These are phyloP conservation scores for Boletus edulis DNA, from an alignment of 768 basidiomycete species.

Conservation along the genomic window DNA sequence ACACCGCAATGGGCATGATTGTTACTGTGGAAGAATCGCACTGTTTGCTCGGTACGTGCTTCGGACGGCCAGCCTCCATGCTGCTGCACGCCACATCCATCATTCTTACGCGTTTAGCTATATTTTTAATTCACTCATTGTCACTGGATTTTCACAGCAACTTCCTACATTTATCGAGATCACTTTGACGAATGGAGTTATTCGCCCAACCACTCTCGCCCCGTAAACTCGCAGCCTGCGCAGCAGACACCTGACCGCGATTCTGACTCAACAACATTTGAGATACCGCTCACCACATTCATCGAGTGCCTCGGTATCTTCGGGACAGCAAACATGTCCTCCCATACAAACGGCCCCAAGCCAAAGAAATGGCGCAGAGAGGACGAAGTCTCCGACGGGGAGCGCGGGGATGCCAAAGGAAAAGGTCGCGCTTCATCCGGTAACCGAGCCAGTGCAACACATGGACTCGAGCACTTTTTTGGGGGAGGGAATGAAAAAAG, in stretches of 20 bases:
- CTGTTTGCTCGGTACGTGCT: constrained; percentile 65
- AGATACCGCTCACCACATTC: constrained; percentile 79
- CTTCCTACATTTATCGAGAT: constrained; percentile 74
- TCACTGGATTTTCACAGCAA: constrained; percentile 47
- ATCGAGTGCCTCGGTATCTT: constrained; percentile 94
- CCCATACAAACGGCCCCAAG: constrained; percentile 31
- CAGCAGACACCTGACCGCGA: constrained; percentile 12
- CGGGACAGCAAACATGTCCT: constrained; percentile 61
- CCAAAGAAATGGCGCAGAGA: constrained; percentile 49
- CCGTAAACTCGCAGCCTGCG: constrained; percentile 21
- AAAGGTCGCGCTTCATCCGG: constrained; percentile 10
- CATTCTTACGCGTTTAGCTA: background rate
- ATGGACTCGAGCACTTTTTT: constrained; percentile 58
- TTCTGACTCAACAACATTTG: constrained; percentile 50
- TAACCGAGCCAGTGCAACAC: constrained; percentile 9
- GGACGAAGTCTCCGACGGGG: constrained; percentile 46
- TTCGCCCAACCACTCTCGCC: constrained; percentile 38
- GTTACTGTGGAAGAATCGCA: constrained; percentile 85
- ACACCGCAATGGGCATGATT: constrained; percentile 69
- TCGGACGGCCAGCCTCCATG: constrained; percentile 2
- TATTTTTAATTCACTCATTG: background rate
- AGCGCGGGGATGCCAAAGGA: constrained; percentile 34
- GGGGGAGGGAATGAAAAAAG: constrained; percentile 51
- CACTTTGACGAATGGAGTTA: constrained; percentile 82
- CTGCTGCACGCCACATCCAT: background rate